phyloP scores from a whole-genome alignment of 345 rosid genomes.

The Sonneratia caseolaris region DNA sequence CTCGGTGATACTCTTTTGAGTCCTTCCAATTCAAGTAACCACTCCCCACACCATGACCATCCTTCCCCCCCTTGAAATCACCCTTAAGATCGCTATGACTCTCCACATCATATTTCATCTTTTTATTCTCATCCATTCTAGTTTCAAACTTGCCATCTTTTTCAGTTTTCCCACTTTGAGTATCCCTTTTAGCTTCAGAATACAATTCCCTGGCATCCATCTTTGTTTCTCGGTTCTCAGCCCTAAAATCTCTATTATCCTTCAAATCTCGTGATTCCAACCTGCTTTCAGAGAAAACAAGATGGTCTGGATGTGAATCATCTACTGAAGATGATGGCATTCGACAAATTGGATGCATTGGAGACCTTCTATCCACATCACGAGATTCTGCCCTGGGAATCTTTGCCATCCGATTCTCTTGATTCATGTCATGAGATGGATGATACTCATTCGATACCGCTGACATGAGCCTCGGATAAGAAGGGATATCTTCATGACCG shows the following conservation, averaged over 20 bases:
- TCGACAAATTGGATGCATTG: constrained; percentile 49
- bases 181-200: constrained; percentile 64
- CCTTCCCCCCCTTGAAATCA: constrained; percentile 58
- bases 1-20: constrained; percentile 68
- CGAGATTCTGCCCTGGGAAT: constrained; percentile 60
- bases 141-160: constrained; percentile 60
- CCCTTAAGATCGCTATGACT: constrained; percentile 39
- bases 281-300: constrained; percentile 30
- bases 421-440: constrained; percentile 39
- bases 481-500: constrained; percentile 54
- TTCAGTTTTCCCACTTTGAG: constrained; percentile 49
- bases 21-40: constrained; percentile 75
- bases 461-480: constrained; percentile 52
- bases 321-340: constrained; percentile 35
- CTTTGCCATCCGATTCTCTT: constrained; percentile 53
- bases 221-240: constrained; percentile 52
- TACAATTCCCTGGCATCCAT: constrained; percentile 47
- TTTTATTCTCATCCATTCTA: constrained; percentile 61
- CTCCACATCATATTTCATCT: constrained; percentile 53
- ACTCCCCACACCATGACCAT: constrained; percentile 34
- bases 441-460: constrained; percentile 44
- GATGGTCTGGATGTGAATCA: constrained; percentile 56
- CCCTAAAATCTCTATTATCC: constrained; percentile 47
- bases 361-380: constrained; percentile 76
- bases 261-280: constrained; percentile 53